Base-by-base conservation (phyloP, 2,329 filamentous ascomycete genomes). In the Diaporthe sp. region DNA sequence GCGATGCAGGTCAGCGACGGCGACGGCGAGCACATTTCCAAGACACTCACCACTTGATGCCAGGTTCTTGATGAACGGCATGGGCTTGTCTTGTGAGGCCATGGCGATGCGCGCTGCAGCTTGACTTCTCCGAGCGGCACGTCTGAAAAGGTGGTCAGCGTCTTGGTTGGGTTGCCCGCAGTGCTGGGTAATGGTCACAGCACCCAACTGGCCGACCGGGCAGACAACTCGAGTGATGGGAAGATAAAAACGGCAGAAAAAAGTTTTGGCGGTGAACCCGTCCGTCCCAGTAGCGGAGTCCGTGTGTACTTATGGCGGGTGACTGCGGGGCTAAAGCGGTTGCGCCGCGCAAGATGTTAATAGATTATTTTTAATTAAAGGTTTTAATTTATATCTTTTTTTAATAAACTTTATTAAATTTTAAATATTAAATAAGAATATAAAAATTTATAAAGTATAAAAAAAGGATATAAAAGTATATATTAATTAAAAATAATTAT, bases 31-130 rank as follows among this genome's bases (percentile, higher is more conserved):
- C n/a, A n/a, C 7, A 19, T 67, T 39, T n/a, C 75, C n/a, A n/a
- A 22, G 28, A 25, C 65, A 86, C 89, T 77, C 82, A 96, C 95
- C 94, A 85, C 94, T 97, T 49, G 95, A 96, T 73, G 94, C 94
- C 78, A 97, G 91, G 82, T 96, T 93, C 84, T 92, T 94, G 78
- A 97, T 93, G 79, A 97, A 97, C 8, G 94, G 94, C 88, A 91
- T 90, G 76, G 86, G 86, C 74, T 85, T 83, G 80, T 87, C 87
- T 78, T 84, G 82, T 76, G 85, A 79, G 69, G 85, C 83, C 83
- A 87, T 86, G 71, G 79, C 82, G 74, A 69, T 34, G 9, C n/a
- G 25, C n/a, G 12, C 15, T 28, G 15, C 49, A n/a, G 42, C 13
- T 39, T 22, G 13, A 3, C n/a, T 42, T 49, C 8, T 42, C 15